Evolutionary conservation across 441 rosid genomes (phyloP).

Genomic region (Corymbia calophylla): DNA sequence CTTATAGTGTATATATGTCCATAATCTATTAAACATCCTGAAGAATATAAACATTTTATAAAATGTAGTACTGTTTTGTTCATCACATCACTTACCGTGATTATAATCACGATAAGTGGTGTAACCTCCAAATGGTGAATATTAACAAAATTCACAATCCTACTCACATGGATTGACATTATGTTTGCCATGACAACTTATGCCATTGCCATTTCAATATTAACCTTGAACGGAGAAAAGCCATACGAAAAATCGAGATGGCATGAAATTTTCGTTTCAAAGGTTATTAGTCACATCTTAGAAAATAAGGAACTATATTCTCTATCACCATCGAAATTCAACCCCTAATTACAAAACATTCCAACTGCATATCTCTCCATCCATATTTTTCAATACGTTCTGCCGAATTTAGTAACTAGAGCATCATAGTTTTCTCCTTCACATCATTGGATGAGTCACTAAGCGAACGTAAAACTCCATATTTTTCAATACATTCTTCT

Average conservation of each 20-base stretch:
- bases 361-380: neutral
- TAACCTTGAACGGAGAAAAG: no score
- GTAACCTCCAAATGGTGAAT: no score
- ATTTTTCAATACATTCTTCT: neutral
- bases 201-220: no score
- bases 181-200: no score
- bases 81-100: neutral
- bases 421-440: neutral
- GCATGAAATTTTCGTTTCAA: neutral
- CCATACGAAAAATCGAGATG: no score
- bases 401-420: neutral
- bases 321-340: neutral
- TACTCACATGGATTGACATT: no score
- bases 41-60: no score
- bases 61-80: no score
- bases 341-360: neutral
- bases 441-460: neutral
- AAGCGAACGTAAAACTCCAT: neutral
- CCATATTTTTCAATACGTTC: neutral
- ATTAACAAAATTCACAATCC: no score
- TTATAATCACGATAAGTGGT: no score
- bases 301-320: neutral
- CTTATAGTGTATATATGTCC: no score
- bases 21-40: no score
- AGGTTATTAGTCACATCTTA: neutral